Evolutionary conservation across 1,284 basidiomycete genomes (phyloP).

Genomic region (Heliocybe sulcata): DNA sequence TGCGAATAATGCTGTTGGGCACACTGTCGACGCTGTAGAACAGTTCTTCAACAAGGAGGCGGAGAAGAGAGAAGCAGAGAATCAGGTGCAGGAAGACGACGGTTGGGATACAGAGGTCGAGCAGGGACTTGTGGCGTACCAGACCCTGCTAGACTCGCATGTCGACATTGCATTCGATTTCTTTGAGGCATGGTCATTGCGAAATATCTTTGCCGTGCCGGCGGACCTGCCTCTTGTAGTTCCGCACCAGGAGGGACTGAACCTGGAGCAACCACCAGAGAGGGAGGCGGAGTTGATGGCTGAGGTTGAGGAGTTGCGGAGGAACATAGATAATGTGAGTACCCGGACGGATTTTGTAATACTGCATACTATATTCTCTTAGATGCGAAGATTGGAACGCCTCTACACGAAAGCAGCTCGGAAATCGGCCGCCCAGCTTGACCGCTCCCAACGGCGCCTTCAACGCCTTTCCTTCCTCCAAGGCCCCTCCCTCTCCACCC

Average conservation of each 20-base stretch:
- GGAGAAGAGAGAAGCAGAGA: conserved; percentile 5
- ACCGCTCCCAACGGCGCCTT: conserved; percentile 34
- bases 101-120: conserved; percentile 64
- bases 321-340: conserved; percentile 54
- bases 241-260: conserved; percentile 57
- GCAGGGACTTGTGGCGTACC: conserved; percentile 68
- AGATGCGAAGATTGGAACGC: conserved; percentile 62
- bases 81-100: conserved; percentile 15
- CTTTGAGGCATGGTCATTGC: conserved; percentile 71
- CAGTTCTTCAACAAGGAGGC: conserved; percentile 19
- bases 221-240: conserved; percentile 58
- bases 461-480: conserved; percentile 39
- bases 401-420: conserved; percentile 39
- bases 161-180: conserved; percentile 77
- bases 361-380: conserved; percentile 4
- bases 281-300: conserved; percentile 49
- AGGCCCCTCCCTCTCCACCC: conserved; percentile 21
- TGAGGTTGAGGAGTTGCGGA: conserved; percentile 54
- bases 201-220: conserved; percentile 70
- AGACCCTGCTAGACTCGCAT: conserved; percentile 70
- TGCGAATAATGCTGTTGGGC: conserved; percentile 59
- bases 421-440: conserved; percentile 34
- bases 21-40: conserved; percentile 69
- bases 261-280: conserved; percentile 41
- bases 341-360: conserved; percentile 3